phyloP scores from a whole-genome alignment of 2,329 filamentous ascomycete genomes.

The Colletotrichum echinochloae region DNA sequence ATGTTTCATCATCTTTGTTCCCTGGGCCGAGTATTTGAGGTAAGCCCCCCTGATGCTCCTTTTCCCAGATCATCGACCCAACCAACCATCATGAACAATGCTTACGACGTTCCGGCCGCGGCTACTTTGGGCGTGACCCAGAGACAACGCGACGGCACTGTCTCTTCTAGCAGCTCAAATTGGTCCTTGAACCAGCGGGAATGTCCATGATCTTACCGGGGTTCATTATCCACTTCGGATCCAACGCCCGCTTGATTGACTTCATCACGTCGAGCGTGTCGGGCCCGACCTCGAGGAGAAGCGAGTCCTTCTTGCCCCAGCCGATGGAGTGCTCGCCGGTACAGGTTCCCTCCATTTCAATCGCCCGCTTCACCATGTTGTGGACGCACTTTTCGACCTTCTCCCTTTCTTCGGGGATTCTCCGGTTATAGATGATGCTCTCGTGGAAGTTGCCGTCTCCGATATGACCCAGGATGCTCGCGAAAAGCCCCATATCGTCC shows the following conservation, averaged over 20 bases:
- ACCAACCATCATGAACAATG: background rate
- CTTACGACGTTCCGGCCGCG: background rate
- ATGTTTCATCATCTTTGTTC: background rate
- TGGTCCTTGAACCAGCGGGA: conserved; percentile 50
- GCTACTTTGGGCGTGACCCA: background rate
- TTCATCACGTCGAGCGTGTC: conserved; percentile 89
- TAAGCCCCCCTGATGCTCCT: background rate
- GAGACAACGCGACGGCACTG: background rate
- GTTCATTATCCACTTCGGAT: conserved; percentile 91
- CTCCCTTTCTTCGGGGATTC: conserved; percentile 74
- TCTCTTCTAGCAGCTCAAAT: background rate
- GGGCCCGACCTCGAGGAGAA: conserved; percentile 82
- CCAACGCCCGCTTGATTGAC: conserved; percentile 83
- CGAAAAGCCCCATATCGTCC: conserved; percentile 86
- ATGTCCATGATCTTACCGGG: conserved; percentile 91
- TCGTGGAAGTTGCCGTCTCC: conserved; percentile 97
- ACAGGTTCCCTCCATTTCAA: conserved; percentile 95
- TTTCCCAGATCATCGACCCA: background rate
- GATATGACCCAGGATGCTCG: conserved; percentile 88
- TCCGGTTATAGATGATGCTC: conserved; percentile 87
- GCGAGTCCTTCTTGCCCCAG: conserved; percentile 84
- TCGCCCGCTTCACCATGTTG: conserved; percentile 89
- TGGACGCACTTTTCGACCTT: conserved; percentile 86
- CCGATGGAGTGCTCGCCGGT: conserved; percentile 91
- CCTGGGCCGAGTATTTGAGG: background rate